These are phyloP conservation scores for Scheffersomyces lignosus DNA, from an alignment of 805 yeast genomes.

Conservation along the genomic window DNA sequence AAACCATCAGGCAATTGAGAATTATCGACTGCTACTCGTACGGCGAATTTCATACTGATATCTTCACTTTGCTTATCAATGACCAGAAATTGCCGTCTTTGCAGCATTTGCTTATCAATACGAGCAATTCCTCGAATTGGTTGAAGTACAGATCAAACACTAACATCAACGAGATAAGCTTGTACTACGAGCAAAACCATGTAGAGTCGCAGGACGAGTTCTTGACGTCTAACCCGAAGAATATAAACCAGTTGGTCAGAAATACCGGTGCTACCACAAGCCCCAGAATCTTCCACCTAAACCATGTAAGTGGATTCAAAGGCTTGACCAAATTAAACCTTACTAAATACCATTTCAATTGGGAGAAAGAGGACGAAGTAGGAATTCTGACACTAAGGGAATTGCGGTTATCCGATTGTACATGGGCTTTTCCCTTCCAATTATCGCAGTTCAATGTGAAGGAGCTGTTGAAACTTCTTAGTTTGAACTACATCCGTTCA, in stretches of 20 bases:
- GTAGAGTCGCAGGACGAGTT: constrained; percentile 13
- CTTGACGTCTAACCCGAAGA: constrained; percentile 2
- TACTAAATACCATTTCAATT: constrained; percentile 42
- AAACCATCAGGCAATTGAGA: constrained; percentile 23
- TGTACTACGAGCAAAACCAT: constrained; percentile 26
- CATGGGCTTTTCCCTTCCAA: constrained; percentile 59
- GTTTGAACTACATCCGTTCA: constrained; percentile 24
- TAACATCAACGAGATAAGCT: constrained; percentile 18
- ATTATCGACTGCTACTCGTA: constrained; percentile 30
- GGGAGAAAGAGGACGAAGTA: constrained; percentile 28
- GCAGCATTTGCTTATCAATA: constrained; percentile 24
- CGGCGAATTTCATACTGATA: constrained; percentile 38
- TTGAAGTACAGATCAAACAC: constrained; percentile 31
- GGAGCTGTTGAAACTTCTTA: constrained; percentile 20
- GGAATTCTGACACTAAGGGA: constrained; percentile 16
- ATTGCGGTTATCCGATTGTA: constrained; percentile 43
- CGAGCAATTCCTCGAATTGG: constrained; percentile 42
- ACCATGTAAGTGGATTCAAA: constrained; percentile 41
- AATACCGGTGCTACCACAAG: constrained; percentile 5
- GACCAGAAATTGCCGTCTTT: constrained; percentile 22
- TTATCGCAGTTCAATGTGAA: constrained; percentile 34
- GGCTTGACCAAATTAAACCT: constrained; percentile 34
- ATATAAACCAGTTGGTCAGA: neutral
- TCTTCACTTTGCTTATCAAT: constrained; percentile 13
- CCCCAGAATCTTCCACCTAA: constrained; percentile 41